Percentiles rank a stretch among this genome's conserved stretches.
Evolutionary conservation across 306 rosid species (phyloP).

Genomic region (Astragalus membranaceus): DNA sequence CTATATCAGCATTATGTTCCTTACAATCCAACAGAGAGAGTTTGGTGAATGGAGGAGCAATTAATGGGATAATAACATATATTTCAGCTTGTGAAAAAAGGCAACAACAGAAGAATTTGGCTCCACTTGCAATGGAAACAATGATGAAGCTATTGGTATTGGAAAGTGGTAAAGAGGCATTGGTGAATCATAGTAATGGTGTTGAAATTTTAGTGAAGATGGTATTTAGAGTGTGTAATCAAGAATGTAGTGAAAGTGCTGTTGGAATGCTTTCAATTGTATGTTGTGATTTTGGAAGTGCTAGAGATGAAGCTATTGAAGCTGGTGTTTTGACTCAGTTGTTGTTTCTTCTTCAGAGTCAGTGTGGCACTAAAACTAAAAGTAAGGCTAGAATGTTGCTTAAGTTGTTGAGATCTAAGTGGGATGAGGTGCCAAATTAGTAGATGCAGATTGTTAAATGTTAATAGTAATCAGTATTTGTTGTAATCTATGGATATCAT

Average conservation of each 20-base stretch:
- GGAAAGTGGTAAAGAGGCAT: constrained; percentile 50
- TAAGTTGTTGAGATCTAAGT: constrained; percentile 70
- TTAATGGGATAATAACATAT: constrained; percentile 47
- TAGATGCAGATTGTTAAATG: constrained; percentile 29
- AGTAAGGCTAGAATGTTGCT: constrained; percentile 79
- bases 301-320: constrained; percentile 69
- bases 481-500: neutral
- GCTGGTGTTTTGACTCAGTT: constrained; percentile 74
- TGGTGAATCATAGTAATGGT: constrained; percentile 40
- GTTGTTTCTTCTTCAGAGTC: constrained; percentile 80
- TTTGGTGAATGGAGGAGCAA: constrained; percentile 48
- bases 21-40: constrained; percentile 38
- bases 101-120: constrained; percentile 32
- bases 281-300: constrained; percentile 48
- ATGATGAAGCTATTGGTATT: constrained; percentile 54
- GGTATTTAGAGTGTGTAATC: constrained; percentile 67
- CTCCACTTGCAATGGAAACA: constrained; percentile 42
- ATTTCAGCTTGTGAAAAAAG: constrained; percentile 33
- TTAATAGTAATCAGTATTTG: constrained; percentile 18
- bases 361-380: constrained; percentile 57
- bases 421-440: constrained; percentile 44
- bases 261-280: constrained; percentile 49
- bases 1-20: constrained; percentile 49
- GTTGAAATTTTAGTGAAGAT: constrained; percentile 51
- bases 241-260: constrained; percentile 68